Conservation (phyloP, 73 alveolate genomes). For the Tetrahymena elliotti region DNA sequence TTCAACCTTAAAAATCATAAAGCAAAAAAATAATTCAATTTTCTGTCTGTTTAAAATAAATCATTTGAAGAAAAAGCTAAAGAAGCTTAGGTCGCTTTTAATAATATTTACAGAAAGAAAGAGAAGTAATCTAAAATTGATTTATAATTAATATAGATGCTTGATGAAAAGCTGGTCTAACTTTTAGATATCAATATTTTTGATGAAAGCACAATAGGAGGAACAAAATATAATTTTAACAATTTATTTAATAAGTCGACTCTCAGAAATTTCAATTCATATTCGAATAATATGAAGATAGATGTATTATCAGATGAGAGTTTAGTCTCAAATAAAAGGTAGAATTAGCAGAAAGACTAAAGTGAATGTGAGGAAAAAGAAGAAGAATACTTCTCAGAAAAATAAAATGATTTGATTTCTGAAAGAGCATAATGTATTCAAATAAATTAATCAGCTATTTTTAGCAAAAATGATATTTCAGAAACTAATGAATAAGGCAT, state of each 20-base stretch:
- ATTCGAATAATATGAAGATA: background rate
- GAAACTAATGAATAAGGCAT: background rate
- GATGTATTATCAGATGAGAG: background rate
- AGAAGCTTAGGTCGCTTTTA: background rate
- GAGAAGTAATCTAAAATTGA: background rate
- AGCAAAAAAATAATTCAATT: background rate
- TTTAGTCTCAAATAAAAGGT: background rate
- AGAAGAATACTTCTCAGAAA: background rate
- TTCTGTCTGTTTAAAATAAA: background rate
- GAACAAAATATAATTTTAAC: background rate
- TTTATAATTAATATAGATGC: background rate
- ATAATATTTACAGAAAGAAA: background rate
- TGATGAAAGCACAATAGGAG: background rate
- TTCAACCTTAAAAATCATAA: background rate
- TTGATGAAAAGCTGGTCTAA: background rate
- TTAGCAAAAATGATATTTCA: background rate
- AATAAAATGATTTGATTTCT: background rate
- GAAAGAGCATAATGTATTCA: background rate
- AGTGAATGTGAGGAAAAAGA: background rate
- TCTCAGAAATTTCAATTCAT: background rate
- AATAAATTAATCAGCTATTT: background rate
- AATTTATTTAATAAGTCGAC: background rate
- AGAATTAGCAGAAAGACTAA: background rate
- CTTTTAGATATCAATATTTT: background rate
- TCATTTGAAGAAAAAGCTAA: background rate